phyloP scores from a whole-genome alignment of 495 filamentous ascomycete genomes.

The Bathelium albidoporum region DNA sequence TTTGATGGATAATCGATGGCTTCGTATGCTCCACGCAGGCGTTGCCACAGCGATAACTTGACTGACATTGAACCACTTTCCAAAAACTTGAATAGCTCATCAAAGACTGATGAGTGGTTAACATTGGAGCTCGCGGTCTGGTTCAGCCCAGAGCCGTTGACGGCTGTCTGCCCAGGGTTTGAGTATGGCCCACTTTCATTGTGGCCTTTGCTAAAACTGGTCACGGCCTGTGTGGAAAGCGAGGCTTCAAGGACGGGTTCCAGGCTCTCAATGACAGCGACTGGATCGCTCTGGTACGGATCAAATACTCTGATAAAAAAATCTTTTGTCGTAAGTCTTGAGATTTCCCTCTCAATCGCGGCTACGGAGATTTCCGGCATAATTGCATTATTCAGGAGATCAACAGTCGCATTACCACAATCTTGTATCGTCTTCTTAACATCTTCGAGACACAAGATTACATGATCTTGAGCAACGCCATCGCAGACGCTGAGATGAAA shows the following conservation, averaged over 20 bases:
- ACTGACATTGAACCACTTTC: constrained; percentile 68
- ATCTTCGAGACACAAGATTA: constrained; percentile 71
- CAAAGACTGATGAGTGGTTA: constrained; percentile 7
- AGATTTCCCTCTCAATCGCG: constrained; percentile 79
- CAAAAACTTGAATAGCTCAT: constrained; percentile 74
- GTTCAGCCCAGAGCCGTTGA: constrained; percentile 8
- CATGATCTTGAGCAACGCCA: constrained; percentile 60
- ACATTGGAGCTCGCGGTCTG: background rate
- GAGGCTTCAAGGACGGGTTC: constrained; percentile 72
- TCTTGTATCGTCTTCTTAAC: constrained; percentile 42
- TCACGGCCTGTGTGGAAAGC: background rate
- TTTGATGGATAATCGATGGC: constrained; percentile 74
- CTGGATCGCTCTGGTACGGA: constrained; percentile 54
- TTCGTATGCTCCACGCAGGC: constrained; percentile 76
- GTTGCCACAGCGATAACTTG: constrained; percentile 75
- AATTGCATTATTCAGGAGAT: constrained; percentile 70
- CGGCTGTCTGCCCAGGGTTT: constrained; percentile 2
- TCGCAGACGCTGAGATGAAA: constrained; percentile 62
- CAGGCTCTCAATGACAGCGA: constrained; percentile 76
- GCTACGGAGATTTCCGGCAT: constrained; percentile 81
- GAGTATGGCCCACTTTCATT: background rate
- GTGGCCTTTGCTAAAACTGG: constrained; percentile 18
- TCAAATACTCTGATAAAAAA: constrained; percentile 83
- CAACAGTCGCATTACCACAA: constrained; percentile 39
- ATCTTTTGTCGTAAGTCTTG: constrained; percentile 85